A percentile compares a stretch with the other conserved stretches of the same genome.
Conservation (phyloP, 1,139 yeast species). For the Sugiyamaella novakii region DNA sequence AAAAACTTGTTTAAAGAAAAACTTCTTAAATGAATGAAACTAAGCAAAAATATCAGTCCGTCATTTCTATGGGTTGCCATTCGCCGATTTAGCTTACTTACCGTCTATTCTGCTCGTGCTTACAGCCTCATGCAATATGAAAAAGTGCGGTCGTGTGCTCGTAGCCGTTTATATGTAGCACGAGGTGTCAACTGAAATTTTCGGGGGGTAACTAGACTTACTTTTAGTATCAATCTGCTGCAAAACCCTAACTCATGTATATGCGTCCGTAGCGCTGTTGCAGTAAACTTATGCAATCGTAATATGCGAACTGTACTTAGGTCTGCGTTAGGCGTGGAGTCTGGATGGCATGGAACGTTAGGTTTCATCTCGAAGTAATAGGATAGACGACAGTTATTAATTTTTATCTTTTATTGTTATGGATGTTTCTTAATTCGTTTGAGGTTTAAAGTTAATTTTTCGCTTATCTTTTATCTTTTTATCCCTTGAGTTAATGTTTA, state of each 20-base stretch:
- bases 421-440: too few species aligned
- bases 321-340: too few species aligned
- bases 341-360: too few species aligned
- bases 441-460: too few species aligned
- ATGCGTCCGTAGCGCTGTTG: background rate
- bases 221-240: conserved; percentile 8
- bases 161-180: conserved; percentile 15
- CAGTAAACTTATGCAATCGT: conserved; percentile 8
- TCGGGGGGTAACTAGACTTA: conserved; percentile 1
- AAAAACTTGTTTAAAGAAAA: background rate
- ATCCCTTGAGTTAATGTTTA: too few species aligned
- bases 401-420: background rate
- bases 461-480: too few species aligned
- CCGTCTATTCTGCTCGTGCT: conserved; percentile 8
- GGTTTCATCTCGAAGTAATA: too few species aligned
- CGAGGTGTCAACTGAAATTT: conserved; percentile 16
- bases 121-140: too few species aligned
- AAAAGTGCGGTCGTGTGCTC: conserved; percentile 16
- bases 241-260: conserved; percentile 2
- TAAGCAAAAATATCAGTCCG: too few species aligned
- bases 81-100: conserved; percentile 8
- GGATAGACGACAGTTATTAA: too few species aligned
- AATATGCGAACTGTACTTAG: conserved; percentile 14
- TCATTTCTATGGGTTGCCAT: too few species aligned
- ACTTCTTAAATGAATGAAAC: background rate